These are phyloP conservation scores for Rhododendron henanense DNA, from an alignment of 148 eudicot genomes.

Conservation along the genomic window DNA sequence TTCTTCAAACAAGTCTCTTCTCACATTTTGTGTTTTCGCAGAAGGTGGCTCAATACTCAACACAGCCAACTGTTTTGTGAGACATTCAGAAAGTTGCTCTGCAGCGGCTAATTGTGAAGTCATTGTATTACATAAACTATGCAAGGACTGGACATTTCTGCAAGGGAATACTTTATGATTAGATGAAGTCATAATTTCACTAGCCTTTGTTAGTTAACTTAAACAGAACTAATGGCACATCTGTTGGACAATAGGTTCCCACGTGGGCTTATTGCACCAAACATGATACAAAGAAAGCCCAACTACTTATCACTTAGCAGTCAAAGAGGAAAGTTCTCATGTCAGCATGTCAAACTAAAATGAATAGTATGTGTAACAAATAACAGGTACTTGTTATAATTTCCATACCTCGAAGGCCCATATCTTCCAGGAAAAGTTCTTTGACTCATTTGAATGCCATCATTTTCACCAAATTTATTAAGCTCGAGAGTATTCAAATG, in stretches of 20 bases:
- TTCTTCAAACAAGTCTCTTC: constrained; percentile 70
- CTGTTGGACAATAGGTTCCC: neutral
- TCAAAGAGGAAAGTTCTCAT: neutral
- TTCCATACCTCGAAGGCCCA: constrained; percentile 60
- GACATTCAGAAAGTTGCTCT: constrained; percentile 74
- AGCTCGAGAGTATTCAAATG: constrained; percentile 86
- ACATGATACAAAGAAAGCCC: neutral
- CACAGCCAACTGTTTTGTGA: constrained; percentile 72
- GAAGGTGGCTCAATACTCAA: constrained; percentile 57
- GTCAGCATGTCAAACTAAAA: constrained; percentile 3
- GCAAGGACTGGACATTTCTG: constrained; percentile 69
- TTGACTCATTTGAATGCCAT: constrained; percentile 30
- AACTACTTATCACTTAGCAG: neutral
- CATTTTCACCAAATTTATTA: constrained; percentile 61
- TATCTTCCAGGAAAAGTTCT: constrained; percentile 38
- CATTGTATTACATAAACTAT: constrained; percentile 64
- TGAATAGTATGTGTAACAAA: neutral
- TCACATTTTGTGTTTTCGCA: constrained; percentile 40
- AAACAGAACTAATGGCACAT: neutral
- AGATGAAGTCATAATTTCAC: constrained; percentile 2
- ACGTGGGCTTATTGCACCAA: neutral
- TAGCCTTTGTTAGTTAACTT: neutral
- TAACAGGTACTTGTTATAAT: neutral
- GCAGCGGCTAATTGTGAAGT: constrained; percentile 80
- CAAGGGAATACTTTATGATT: constrained; percentile 13